Evolutionary conservation across 306 rosid genomes (phyloP).

Genomic region (Lathyrus sativus): DNA sequence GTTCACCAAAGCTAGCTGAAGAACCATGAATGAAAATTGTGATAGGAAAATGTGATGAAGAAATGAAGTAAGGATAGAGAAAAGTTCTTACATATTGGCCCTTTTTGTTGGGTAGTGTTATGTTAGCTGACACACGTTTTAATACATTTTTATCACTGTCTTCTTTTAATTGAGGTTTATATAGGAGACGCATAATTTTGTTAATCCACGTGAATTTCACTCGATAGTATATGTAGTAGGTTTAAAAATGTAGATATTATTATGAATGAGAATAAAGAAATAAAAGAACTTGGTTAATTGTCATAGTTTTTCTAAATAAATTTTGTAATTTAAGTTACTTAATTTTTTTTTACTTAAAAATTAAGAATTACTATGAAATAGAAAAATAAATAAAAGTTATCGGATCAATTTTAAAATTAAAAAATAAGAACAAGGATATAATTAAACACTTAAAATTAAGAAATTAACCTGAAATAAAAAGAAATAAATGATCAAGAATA

Average conservation of each 20-base stretch:
- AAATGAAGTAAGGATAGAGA: background rate
- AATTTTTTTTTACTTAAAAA: too few relatives aligned
- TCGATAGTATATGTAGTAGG: background rate
- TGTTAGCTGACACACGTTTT: background rate
- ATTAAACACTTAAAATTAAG: too few relatives aligned
- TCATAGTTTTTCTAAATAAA: too few relatives aligned
- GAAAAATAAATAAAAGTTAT: too few relatives aligned
- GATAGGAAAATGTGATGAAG: slow-evolving; percentile 28
- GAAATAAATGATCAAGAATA: too few relatives aligned
- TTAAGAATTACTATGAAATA: too few relatives aligned
- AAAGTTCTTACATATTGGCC: slow-evolving; percentile 18
- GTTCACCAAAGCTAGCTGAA: slow-evolving; percentile 62
- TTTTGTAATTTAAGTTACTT: too few relatives aligned
- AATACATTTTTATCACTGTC: background rate
- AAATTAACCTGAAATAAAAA: too few relatives aligned
- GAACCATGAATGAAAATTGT: slow-evolving; percentile 57
- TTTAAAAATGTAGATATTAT: background rate
- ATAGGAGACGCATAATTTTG: background rate
- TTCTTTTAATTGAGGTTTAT: background rate
- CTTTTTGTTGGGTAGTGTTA: slow-evolving; percentile 28
- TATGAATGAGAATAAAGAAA: background rate
- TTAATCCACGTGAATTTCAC: background rate
- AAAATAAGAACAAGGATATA: too few relatives aligned
- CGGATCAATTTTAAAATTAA: too few relatives aligned
- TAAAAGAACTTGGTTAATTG: too few relatives aligned